phyloP scores from a whole-genome alignment of 768 basidiomycete species.

The Russula olivacea region DNA sequence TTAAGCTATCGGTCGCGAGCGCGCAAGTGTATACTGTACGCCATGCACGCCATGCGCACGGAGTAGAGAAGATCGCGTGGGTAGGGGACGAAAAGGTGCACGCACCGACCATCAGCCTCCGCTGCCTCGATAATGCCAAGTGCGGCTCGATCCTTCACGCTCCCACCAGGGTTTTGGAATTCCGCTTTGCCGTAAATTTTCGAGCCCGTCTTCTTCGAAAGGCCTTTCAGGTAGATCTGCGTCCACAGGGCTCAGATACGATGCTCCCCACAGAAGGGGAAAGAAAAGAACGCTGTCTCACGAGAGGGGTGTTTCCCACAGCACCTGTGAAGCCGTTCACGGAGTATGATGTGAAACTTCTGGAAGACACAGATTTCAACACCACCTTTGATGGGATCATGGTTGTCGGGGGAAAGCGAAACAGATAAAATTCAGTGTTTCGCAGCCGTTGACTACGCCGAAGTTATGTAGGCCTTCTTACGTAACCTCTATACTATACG shows the following conservation, averaged over 20 bases:
- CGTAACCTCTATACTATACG: conserved; percentile 4
- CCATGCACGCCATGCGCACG: not conserved
- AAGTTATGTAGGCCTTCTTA: not conserved
- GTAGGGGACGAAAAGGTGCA: conserved; percentile 23
- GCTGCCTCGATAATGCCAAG: conserved; percentile 83
- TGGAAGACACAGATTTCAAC: conserved; percentile 19
- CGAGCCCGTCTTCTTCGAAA: conserved; percentile 79
- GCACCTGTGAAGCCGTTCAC: conserved; percentile 82
- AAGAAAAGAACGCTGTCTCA: conserved; percentile 34
- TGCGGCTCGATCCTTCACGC: conserved; percentile 96
- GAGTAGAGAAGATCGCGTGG: not conserved
- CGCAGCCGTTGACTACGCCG: not conserved
- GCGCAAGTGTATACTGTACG: not conserved
- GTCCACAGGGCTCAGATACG: conserved; percentile 7
- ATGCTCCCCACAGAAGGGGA: not conserved
- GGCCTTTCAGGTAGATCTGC: conserved; percentile 75
- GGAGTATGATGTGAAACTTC: conserved; percentile 32
- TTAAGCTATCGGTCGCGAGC: not conserved
- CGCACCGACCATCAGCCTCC: conserved; percentile 75
- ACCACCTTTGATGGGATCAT: conserved; percentile 9
- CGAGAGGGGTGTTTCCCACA: conserved; percentile 91
- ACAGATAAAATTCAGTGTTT: not conserved
- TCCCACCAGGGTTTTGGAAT: conserved; percentile 97
- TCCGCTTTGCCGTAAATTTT: conserved; percentile 94
- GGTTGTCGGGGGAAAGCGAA: not conserved